These are phyloP conservation scores for Pichia occidentalis DNA, from an alignment of 805 yeast genomes.

Conservation along the genomic window DNA sequence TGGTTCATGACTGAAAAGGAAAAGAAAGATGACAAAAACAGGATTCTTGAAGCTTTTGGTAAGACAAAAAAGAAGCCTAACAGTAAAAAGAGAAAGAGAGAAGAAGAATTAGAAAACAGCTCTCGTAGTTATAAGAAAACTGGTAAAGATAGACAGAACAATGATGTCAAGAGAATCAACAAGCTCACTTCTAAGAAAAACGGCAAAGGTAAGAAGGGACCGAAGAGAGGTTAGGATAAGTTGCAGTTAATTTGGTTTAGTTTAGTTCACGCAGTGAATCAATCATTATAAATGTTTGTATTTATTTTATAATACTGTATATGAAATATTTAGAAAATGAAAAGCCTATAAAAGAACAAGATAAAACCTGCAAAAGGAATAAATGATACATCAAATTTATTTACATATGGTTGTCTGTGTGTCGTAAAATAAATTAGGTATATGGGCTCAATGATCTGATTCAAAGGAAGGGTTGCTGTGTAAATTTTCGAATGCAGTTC, in stretches of 20 bases:
- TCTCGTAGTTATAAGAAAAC: conserved; percentile 75
- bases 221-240: conserved; percentile 12
- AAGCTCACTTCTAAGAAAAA: conserved; percentile 27
- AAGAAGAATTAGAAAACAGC: conserved; percentile 53
- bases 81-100: conserved; percentile 61
- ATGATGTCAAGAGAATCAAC: conserved; percentile 36
- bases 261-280: too few relatives aligned
- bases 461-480: too few relatives aligned
- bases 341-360: too few relatives aligned
- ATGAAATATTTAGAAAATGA: too few relatives aligned
- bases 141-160: conserved; percentile 54
- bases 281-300: too few relatives aligned
- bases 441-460: too few relatives aligned
- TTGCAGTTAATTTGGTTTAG: neutral
- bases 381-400: too few relatives aligned
- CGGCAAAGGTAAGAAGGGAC: conserved; percentile 23
- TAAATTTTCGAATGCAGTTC: neutral
- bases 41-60: conserved; percentile 27
- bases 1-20: conserved; percentile 78
- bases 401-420: too few relatives aligned
- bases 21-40: conserved; percentile 37
- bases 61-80: conserved; percentile 47
- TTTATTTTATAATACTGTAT: too few relatives aligned
- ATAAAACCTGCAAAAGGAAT: too few relatives aligned
- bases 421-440: too few relatives aligned